A percentile compares a stretch with the other conserved stretches of the same genome.
phyloP scores from a whole-genome alignment of 306 rosid genomes.

The Cercis canadensis region DNA sequence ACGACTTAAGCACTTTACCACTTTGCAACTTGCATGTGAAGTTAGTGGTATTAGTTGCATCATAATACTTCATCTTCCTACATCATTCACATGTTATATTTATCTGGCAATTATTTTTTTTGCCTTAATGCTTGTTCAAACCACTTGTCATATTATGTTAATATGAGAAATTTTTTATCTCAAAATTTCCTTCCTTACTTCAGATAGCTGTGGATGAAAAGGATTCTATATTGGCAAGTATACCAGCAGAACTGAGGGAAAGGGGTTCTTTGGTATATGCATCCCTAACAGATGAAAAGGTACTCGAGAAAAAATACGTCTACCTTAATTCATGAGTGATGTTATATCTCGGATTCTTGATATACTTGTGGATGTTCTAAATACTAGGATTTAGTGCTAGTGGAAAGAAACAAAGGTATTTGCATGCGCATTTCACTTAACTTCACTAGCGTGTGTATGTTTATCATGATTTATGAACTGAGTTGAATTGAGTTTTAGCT shows the following conservation, averaged over 20 bases:
- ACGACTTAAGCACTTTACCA: slow-evolving; percentile 4
- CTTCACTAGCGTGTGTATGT: neutral
- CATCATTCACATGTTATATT: slow-evolving; percentile 22
- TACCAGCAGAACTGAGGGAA: slow-evolving; percentile 72
- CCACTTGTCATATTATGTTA: neutral
- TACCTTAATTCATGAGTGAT: slow-evolving; percentile 10
- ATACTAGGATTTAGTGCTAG: neutral
- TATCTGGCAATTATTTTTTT: neutral
- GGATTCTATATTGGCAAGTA: slow-evolving; percentile 72
- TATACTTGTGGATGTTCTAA: neutral
- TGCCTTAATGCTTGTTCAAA: slow-evolving; percentile 3
- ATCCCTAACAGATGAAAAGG: slow-evolving; percentile 84
- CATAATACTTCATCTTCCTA: slow-evolving; percentile 23
- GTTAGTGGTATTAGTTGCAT: slow-evolving; percentile 6
- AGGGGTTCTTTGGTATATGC: slow-evolving; percentile 69
- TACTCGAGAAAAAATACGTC: slow-evolving; percentile 34
- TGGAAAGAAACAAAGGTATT: neutral
- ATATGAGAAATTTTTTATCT: slow-evolving; percentile 17
- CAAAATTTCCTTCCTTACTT: slow-evolving; percentile 27
- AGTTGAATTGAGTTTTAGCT: slow-evolving; percentile 4
- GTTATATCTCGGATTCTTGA: neutral
- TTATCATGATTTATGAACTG: neutral
- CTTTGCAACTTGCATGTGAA: slow-evolving; percentile 4
- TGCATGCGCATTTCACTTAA: neutral
- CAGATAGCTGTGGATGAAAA: slow-evolving; percentile 82